phyloP scores from a whole-genome alignment of 768 basidiomycete genomes.

The Coprinopsis sp. region DNA sequence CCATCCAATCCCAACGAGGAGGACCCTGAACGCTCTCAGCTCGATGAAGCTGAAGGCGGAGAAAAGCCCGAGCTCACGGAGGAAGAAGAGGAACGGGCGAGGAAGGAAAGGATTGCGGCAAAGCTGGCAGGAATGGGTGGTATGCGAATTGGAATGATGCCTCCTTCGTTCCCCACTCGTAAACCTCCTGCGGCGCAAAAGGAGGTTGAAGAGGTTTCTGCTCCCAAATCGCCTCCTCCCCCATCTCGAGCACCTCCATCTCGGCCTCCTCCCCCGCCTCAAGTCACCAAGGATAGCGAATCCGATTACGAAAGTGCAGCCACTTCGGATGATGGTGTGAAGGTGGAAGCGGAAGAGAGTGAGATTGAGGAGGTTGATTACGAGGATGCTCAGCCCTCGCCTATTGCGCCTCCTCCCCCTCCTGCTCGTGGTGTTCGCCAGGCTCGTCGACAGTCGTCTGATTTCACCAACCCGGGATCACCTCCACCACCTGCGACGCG shows the following conservation, averaged over 20 bases:
- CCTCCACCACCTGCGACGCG: constrained; percentile 33
- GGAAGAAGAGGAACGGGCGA: constrained; percentile 60
- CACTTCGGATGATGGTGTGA: constrained; percentile 56
- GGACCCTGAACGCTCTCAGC: constrained; percentile 4
- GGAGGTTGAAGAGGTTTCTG: constrained; percentile 14
- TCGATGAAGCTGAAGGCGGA: constrained; percentile 21
- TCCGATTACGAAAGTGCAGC: constrained; percentile 41
- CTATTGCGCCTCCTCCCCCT: constrained; percentile 47
- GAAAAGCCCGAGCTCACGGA: constrained; percentile 31
- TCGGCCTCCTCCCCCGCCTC: constrained; percentile 21
- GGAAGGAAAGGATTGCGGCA: constrained; percentile 49
- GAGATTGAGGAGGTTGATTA: constrained; percentile 64
- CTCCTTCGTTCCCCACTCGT: constrained; percentile 32
- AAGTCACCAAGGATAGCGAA: constrained; percentile 32
- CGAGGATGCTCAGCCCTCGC: constrained; percentile 39
- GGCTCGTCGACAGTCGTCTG: constrained; percentile 9
- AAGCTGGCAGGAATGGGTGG: constrained; percentile 55
- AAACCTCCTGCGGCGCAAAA: constrained; percentile 23
- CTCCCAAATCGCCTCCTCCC: constrained; percentile 15
- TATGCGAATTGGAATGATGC: constrained; percentile 56
- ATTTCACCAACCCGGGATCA: constrained; percentile 13
- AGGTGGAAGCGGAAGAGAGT: constrained; percentile 67
- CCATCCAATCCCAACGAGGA: constrained; percentile 28
- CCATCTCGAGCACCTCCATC: constrained; percentile 6
- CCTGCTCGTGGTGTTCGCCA: constrained; percentile 40